Percentiles rank a stretch among this genome's conserved stretches.
Conservation (phyloP, 2,329 filamentous ascomycete species). For the Cyphellophora attinorum region DNA sequence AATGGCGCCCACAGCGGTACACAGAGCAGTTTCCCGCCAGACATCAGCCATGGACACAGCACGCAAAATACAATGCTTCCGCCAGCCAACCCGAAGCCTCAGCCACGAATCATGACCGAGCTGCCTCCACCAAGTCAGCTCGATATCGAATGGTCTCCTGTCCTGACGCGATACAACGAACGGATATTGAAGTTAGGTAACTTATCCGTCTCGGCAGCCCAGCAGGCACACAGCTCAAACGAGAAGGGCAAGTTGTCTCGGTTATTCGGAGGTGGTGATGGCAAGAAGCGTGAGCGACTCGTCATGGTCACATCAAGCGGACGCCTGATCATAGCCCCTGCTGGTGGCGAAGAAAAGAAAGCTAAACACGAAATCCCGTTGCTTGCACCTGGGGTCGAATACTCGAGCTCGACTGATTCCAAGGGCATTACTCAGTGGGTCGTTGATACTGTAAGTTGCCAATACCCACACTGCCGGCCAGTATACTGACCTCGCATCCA, state of each 20-base stretch:
- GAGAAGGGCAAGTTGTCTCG: slow-evolving; percentile 70
- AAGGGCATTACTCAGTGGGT: slow-evolving; percentile 84
- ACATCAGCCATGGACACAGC: slow-evolving; percentile 28
- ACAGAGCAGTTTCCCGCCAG: slow-evolving; percentile 32
- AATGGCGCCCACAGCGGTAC: slow-evolving; percentile 39
- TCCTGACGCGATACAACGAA: slow-evolving; percentile 82
- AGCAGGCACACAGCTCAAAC: slow-evolving; percentile 66
- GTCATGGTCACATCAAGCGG: slow-evolving; percentile 93
- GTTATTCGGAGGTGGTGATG: slow-evolving; percentile 79
- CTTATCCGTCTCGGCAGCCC: slow-evolving; percentile 70
- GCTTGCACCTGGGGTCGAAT: slow-evolving; percentile 62
- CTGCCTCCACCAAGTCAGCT: slow-evolving; percentile 91
- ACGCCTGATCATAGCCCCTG: slow-evolving; percentile 78
- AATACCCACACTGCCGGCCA: slow-evolving; percentile 1
- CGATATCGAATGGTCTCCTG: slow-evolving; percentile 97
- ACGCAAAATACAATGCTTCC: slow-evolving; percentile 26
- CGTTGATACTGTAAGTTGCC: slow-evolving; percentile 74
- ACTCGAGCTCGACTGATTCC: slow-evolving; percentile 71
- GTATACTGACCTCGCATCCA: slow-evolving; percentile 32
- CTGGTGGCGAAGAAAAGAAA: slow-evolving; percentile 92
- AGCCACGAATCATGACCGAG: slow-evolving; percentile 82
- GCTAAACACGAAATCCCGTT: slow-evolving; percentile 88
- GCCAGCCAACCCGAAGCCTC: slow-evolving; percentile 41
- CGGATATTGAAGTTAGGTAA: slow-evolving; percentile 92
- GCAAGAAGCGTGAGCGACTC: slow-evolving; percentile 84